phyloP scores from a whole-genome alignment of 805 yeast species.

The Phaffomyces thermotolerans region DNA sequence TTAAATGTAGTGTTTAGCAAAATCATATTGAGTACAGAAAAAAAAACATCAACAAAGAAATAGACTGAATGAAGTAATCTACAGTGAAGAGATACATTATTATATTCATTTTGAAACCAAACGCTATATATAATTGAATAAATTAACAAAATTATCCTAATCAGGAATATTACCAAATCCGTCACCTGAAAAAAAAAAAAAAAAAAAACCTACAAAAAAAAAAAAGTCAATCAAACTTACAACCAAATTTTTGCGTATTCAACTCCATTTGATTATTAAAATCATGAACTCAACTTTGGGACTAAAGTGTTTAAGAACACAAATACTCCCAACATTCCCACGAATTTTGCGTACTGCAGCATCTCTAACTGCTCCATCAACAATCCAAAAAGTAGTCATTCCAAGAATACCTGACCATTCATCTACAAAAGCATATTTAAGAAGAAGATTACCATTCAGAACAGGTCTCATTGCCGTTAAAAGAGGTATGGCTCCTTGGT shows the following conservation, averaged over 20 bases:
- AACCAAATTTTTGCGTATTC: too few species aligned
- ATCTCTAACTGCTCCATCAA: constrained; percentile 29
- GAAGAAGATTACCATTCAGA: constrained; percentile 68
- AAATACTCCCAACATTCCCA: constrained; percentile 16
- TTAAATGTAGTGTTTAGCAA: too few species aligned
- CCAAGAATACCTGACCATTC: constrained; percentile 56
- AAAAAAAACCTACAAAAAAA: not conserved
- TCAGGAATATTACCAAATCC: not conserved
- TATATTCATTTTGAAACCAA: too few species aligned
- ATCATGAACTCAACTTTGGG: constrained; percentile 13
- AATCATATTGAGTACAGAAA: too few species aligned
- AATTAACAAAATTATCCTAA: not conserved
- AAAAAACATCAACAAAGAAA: too few species aligned
- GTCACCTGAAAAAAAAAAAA: not conserved
- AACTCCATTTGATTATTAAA: too few species aligned
- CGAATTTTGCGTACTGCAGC: constrained; percentile 28
- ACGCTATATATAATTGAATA: too few species aligned
- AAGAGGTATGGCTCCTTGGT: constrained; percentile 87
- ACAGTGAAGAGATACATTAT: too few species aligned
- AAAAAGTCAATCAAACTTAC: not conserved
- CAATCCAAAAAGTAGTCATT: constrained; percentile 21
- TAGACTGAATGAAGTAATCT: too few species aligned
- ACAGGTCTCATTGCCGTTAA: constrained; percentile 83
- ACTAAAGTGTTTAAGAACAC: constrained; percentile 9
- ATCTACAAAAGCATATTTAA: constrained; percentile 56